Base-by-base conservation (phyloP, 805 yeast genomes). In the Yamadazyma ubonensis region DNA sequence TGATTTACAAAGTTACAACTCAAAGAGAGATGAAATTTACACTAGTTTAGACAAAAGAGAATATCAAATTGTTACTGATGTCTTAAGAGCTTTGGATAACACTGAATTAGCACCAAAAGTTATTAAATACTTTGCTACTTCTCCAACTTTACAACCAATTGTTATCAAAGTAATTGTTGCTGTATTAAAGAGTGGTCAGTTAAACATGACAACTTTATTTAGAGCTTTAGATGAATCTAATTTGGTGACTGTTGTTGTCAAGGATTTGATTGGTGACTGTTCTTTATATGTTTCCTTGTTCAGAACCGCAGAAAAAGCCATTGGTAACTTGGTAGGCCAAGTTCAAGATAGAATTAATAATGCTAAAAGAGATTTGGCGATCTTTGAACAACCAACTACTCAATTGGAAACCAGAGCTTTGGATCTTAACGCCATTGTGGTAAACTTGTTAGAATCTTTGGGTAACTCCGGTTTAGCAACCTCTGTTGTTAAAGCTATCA, bases 391-490 rank as follows among this genome's bases (percentile, higher is more conserved):
- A 9, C 36, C 15, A 34, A 19, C 18, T 6, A 29, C 25, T 29
- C 35, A 40, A 22, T 21, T 30, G 21, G 47, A 33, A 27, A 25
- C 41, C 14, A 39, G 45, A 19, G 33, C 30, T 25, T 39, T 49
- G n/a, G 49, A 33, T 14, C 34, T 48, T 17, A 63, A 57, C 41
- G 52, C 52, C 9, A 53, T 67, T 19, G 57, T 67, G 10, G 57
- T 58, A 22, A 63, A 65, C 36, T 52, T 68, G 37, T 61, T 68
- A 49, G 63, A 68, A 42, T 65, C 71, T n/a, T 59, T 68, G 50
- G 67, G 56, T 18, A 42, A 55, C 22, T 67, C 72, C 11, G 74
- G 74, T n/a, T 63, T 68, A 43, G 72, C 67, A 6, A 43, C 62
- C 17, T 59, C 63, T 18, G 70, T 68, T 9, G 67, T 68, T 38